Conservation (phyloP, 345 rosid genomes). For the Limnanthes douglasii region DNA sequence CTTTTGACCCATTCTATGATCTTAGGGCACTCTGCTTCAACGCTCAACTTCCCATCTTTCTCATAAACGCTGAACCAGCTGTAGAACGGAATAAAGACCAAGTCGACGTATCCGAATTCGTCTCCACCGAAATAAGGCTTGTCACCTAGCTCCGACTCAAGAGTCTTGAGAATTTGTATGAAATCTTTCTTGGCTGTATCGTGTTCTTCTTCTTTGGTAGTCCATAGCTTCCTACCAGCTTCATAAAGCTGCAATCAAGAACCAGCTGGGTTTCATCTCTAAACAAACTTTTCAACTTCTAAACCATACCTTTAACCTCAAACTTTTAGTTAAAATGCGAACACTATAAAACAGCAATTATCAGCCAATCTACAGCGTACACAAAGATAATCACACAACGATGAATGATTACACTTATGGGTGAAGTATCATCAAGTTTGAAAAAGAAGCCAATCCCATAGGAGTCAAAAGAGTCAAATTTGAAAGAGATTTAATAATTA, state of each 20-base stretch:
- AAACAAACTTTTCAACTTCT: too few relatives aligned
- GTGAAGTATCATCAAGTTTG: too few relatives aligned
- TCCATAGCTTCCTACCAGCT: constrained; percentile 4
- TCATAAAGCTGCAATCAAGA: constrained; percentile 2
- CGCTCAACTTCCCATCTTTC: constrained; percentile 1
- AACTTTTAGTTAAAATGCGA: too few relatives aligned
- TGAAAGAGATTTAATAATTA: background rate
- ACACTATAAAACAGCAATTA: constrained; percentile 1
- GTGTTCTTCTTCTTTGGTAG: constrained; percentile 5
- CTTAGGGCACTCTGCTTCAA: constrained; percentile 5
- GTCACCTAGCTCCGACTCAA: constrained; percentile 5
- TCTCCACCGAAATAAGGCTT: background rate
- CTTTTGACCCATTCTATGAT: constrained; percentile 3
- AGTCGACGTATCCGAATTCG: constrained; percentile 5
- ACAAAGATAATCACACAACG: too few relatives aligned
- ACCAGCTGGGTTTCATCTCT: too few relatives aligned
- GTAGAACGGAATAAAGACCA: constrained; percentile 6
- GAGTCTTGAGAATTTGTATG: constrained; percentile 1
- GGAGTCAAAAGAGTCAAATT: too few relatives aligned
- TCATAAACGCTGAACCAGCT: constrained; percentile 7
- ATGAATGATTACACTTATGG: too few relatives aligned
- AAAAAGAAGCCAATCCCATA: too few relatives aligned
- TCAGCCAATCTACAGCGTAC: background rate
- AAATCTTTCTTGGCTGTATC: constrained; percentile 6
- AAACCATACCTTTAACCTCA: too few relatives aligned